Evolutionary conservation across 23 red algal genomes (phyloP), one percentile per base, ranked within the genome.

Genomic region (Gracilaria domingensis): DNA sequence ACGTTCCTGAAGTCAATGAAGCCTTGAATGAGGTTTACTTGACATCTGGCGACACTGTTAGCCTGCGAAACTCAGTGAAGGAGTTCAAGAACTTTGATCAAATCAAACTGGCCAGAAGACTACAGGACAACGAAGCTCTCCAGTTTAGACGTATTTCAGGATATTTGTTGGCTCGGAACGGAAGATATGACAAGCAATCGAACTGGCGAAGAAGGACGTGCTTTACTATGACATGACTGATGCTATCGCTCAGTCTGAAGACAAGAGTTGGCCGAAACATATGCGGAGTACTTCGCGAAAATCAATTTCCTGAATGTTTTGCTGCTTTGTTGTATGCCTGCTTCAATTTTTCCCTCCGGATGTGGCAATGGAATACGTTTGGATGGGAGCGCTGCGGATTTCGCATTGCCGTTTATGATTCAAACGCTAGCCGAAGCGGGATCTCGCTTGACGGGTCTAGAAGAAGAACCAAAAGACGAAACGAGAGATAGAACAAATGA

Each of bases 21-120:
- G 97, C 97, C 28, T 25, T 99, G 26, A 96, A 96, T 84, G 82
- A 93, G 23, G 81, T 99, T 44, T 93, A 94, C 49, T 12, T 96
- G 4, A 77, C 82, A 42, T 79, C 91, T 24, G 90, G 95, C n/a
- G 83, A 94, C 24, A 81, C 92, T 29, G 49, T 59, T 30, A 87
- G 69, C 12, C 85, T 99, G 25, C 64, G 79, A 38, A 67, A 38
- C 26, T 96, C 94, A 26, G 87, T 99, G 11, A 80, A 95, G 39
- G 84, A 87, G 37, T 96, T 84, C 79, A 80, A 89, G 75, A 95
- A 99, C 87, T 99, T 99, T 83, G 97, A 99, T 61, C 89, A 92
- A 36, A 50, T 85, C 35, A 90, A 66, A 38, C 36, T 99, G 34
- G 97, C 97, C 2, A 28, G 56, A 36, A 53, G 51, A 51, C 85